Conservation (phyloP, 208 protist species). For the Trypanosoma boissoni region DNA sequence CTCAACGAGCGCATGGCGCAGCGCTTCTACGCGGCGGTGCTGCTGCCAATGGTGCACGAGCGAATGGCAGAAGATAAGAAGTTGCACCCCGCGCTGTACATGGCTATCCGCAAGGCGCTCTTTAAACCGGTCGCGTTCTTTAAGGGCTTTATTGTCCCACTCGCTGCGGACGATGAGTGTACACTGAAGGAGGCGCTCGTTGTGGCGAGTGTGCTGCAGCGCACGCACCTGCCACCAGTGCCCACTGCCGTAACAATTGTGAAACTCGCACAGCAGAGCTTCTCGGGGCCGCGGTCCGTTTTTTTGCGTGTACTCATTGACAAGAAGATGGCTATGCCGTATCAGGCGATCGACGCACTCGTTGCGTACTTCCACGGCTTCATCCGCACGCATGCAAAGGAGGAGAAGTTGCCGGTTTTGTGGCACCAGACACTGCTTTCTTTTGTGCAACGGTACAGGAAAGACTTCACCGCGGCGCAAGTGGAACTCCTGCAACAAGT, state of each 20-base stretch:
- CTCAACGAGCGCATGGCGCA: constrained; percentile 96
- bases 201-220: constrained; percentile 92
- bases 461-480: constrained; percentile 75
- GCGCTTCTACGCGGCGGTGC: constrained; percentile 97
- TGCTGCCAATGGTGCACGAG: constrained; percentile 94
- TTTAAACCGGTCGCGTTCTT: constrained; percentile 99
- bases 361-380: constrained; percentile 96
- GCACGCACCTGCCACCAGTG: constrained; percentile 87
- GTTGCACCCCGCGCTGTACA: constrained; percentile 98
- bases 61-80: constrained; percentile 76
- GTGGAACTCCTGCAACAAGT: constrained; percentile 65
- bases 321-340: constrained; percentile 98
- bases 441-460: constrained; percentile 92
- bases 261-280: constrained; percentile 93
- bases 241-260: constrained; percentile 93
- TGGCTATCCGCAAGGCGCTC: constrained; percentile 96
- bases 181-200: constrained; percentile 95
- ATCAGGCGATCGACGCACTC: constrained; percentile 93
- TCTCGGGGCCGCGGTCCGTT: constrained; percentile 88
- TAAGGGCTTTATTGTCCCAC: constrained; percentile 98
- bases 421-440: constrained; percentile 97
- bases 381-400: constrained; percentile 62
- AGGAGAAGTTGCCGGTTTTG: constrained; percentile 92
- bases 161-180: constrained; percentile 93
- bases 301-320: constrained; percentile 96